Evolutionary conservation across 352 stramenopile genomes (phyloP).

Genomic region (Phytopythium delawarense): DNA sequence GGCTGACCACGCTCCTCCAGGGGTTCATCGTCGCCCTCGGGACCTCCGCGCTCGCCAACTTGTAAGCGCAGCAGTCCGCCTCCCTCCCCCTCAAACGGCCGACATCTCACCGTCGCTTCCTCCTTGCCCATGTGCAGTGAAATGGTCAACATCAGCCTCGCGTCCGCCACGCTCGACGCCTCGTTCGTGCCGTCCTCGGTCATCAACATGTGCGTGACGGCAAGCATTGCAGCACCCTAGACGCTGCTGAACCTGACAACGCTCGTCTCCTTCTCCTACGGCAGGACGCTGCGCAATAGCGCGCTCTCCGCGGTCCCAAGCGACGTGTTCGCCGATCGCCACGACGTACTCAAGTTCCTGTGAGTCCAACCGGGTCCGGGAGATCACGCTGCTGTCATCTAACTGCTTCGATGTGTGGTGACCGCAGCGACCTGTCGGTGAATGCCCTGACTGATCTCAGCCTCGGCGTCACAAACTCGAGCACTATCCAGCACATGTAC

Average conservation of each 20-base stretch:
- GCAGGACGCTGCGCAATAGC: slow-evolving; percentile 21
- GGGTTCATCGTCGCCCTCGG: slow-evolving; percentile 6
- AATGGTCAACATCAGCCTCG: slow-evolving; percentile 8
- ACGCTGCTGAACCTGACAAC: not conserved
- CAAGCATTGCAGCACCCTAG: not conserved
- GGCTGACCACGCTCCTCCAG: slow-evolving; percentile 1
- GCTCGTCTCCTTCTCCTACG: not conserved
- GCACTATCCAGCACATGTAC: slow-evolving; percentile 15
- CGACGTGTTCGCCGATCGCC: slow-evolving; percentile 10
- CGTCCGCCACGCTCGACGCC: slow-evolving; percentile 2
- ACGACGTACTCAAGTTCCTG: slow-evolving; percentile 9
- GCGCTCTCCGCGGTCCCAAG: slow-evolving; percentile 12
- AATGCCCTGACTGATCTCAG: slow-evolving; percentile 11
- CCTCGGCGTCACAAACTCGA: slow-evolving; percentile 8
- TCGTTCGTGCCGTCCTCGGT: slow-evolving; percentile 5
- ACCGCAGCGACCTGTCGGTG: slow-evolving; percentile 16
- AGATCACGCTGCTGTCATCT: not conserved
- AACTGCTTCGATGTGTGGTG: not conserved
- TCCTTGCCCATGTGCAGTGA: not conserved
- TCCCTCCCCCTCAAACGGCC: not conserved
- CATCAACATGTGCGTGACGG: slow-evolving; percentile 7
- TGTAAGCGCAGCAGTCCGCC: not conserved
- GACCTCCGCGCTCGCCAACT: not conserved
- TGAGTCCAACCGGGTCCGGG: slow-evolving; percentile 1
- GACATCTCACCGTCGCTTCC: not conserved